These are phyloP conservation scores for Sarcodon aspratus DNA, from an alignment of 768 basidiomycete species.

Conservation along the genomic window DNA sequence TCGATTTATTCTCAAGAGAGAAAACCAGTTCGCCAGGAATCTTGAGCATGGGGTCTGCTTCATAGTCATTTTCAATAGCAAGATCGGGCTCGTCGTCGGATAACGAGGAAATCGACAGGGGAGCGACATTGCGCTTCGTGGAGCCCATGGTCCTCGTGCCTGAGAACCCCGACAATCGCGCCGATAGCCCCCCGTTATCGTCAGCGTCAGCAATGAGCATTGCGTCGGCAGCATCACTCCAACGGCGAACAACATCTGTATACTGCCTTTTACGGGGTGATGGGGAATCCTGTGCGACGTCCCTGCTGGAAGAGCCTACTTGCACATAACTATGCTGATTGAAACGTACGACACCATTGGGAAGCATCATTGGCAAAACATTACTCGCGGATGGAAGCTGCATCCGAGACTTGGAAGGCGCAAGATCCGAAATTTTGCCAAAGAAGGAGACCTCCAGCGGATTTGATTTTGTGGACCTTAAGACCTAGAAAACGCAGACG, in stretches of 20 bases:
- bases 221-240: conserved; percentile 35
- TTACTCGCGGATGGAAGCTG: conserved; percentile 25
- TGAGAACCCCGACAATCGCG: background rate
- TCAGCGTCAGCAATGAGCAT: conserved; percentile 32
- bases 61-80: conserved; percentile 10
- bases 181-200: conserved; percentile 38
- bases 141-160: background rate
- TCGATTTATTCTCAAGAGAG: conserved; percentile 28
- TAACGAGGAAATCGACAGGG: background rate
- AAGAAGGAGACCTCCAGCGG: conserved; percentile 17
- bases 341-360: conserved; percentile 31
- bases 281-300: conserved; percentile 21
- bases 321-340: conserved; percentile 21
- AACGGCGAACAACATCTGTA: conserved; percentile 23
- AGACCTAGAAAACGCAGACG: conserved; percentile 2
- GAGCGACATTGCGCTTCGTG: conserved; percentile 1
- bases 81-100: background rate
- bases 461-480: conserved; percentile 13
- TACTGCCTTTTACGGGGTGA: conserved; percentile 25
- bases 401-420: conserved; percentile 11
- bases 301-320: conserved; percentile 1
- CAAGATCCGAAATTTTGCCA: conserved; percentile 16
- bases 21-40: conserved; percentile 64
- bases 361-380: conserved; percentile 25
- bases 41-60: conserved; percentile 27